These are phyloP conservation scores for Penicillium crustosum DNA, from an alignment of 2,329 filamentous ascomycete species.

Conservation along the genomic window DNA sequence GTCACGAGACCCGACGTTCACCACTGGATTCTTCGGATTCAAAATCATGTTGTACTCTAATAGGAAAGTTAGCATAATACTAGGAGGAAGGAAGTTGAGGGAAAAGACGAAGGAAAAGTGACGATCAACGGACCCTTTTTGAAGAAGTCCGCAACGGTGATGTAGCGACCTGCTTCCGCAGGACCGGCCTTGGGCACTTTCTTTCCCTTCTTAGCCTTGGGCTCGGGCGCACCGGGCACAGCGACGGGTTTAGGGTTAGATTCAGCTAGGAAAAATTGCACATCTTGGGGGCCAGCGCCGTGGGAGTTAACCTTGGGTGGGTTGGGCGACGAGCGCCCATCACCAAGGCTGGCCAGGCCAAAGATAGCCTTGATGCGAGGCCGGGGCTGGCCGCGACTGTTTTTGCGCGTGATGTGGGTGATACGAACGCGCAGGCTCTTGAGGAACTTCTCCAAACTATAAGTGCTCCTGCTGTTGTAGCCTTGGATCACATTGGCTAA, in stretches of 20 bases:
- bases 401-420: constrained; percentile 43
- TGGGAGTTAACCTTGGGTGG: constrained; percentile 37
- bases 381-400: constrained; percentile 34
- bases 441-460: constrained; percentile 37
- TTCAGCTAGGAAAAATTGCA: constrained; percentile 55
- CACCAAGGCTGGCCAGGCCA: constrained; percentile 44
- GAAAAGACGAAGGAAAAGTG: neutral
- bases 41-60: constrained; percentile 38
- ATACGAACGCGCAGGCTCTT: constrained; percentile 43
- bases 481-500: constrained; percentile 42
- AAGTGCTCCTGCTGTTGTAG: constrained; percentile 20
- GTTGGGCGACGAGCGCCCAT: constrained; percentile 37
- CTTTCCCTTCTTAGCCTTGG: constrained; percentile 33
- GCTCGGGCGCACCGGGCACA: constrained; percentile 3
- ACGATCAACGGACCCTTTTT: constrained; percentile 35
- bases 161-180: constrained; percentile 42
- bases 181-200: constrained; percentile 30
- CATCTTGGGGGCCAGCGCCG: constrained; percentile 53
- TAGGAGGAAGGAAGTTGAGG: neutral
- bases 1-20: constrained; percentile 63
- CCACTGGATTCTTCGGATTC: constrained; percentile 53
- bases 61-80: neutral
- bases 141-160: constrained; percentile 56
- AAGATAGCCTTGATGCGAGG: constrained; percentile 48
- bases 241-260: constrained; percentile 15